Base-by-base conservation (phyloP, 192 early-diverging fungal genomes). In the Polychytrium aggregatum region DNA sequence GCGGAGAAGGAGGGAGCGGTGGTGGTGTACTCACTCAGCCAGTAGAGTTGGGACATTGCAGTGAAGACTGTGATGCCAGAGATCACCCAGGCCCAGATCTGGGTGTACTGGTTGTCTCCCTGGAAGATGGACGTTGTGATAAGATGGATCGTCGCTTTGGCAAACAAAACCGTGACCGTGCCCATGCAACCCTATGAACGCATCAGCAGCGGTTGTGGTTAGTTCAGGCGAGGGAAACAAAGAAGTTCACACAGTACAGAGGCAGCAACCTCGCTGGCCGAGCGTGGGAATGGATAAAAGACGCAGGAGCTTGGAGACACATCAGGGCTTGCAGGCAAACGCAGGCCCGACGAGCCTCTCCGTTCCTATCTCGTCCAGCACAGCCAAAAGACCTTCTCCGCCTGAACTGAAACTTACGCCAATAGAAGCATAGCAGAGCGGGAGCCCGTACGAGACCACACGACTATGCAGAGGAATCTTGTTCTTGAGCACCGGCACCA, bases 101-200 rank as follows among this genome's bases (percentile, higher is more conserved):
- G 65, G 24, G 65, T 77, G 56, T 83, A 88, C 56, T 88, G 83
- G 67, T 88, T 86, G 21, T 85, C 63, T 10, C 74, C 71, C 25
- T 80, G 67, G 60, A 82, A 72, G 10, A 85, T 50, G 5, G 79
- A 72, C 11, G 63, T 63, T 8, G 76, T 72, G 29, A 88, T 55
- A 54, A 88, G 62, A 44, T 88, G 78, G 48, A 86, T 76, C 7
- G 84, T 71, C n/a, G 82, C 70, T 53, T 88, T 88, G 44, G 86
- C 86, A 77, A 86, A 86, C 26, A 88, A 56, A 0, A 82, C 82
- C 17, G 82, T 84, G 27, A 85, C 67, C 4, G 82, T 76, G 0
- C 76, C 86, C 84, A 88, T 85, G 42, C 82, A 65, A 1, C 82
- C 82, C 67, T 69, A 53, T 18, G 41, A 13, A n/a, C n/a, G n/a